Evolutionary conservation across 768 basidiomycete genomes (phyloP).

Genomic region (Mycena haematopus): DNA sequence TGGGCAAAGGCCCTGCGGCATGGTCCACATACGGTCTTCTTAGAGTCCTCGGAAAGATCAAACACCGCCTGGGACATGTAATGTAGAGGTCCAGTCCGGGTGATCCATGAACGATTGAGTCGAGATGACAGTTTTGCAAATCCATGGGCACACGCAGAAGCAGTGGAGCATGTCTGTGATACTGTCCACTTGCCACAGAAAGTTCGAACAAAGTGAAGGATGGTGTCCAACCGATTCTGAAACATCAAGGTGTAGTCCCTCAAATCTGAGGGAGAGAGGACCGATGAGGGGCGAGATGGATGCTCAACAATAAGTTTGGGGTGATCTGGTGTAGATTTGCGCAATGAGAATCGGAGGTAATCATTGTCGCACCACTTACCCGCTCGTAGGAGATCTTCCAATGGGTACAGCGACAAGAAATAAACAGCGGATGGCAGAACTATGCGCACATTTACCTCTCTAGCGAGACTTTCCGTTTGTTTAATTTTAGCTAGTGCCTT

Average conservation of each 20-base stretch:
- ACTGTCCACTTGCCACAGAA: slow-evolving; percentile 43
- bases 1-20: slow-evolving; percentile 52
- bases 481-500: too few relatives aligned
- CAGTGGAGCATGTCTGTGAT: slow-evolving; percentile 39
- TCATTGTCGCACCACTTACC: too few relatives aligned
- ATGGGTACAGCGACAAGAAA: slow-evolving; percentile 63
- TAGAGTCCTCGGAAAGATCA: slow-evolving; percentile 43
- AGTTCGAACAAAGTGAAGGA: slow-evolving; percentile 55
- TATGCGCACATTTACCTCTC: slow-evolving; percentile 53
- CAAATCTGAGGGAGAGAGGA: slow-evolving; percentile 49
- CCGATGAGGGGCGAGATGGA: slow-evolving; percentile 56
- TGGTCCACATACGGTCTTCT: slow-evolving; percentile 42
- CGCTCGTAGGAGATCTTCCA: slow-evolving; percentile 52
- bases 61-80: slow-evolving; percentile 56
- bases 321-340: slow-evolving; percentile 51
- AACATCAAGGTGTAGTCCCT: slow-evolving; percentile 61
- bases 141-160: slow-evolving; percentile 43
- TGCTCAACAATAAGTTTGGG: slow-evolving; percentile 57
- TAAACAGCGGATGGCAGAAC: slow-evolving; percentile 60
- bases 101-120: slow-evolving; percentile 54
- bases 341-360: too few relatives aligned
- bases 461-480: slow-evolving; percentile 48
- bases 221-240: slow-evolving; percentile 56
- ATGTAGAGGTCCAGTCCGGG: slow-evolving; percentile 59
- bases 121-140: slow-evolving; percentile 51